Evolutionary conservation across 768 basidiomycete genomes (phyloP).

Genomic region (Leucogyrophana mollusca): DNA sequence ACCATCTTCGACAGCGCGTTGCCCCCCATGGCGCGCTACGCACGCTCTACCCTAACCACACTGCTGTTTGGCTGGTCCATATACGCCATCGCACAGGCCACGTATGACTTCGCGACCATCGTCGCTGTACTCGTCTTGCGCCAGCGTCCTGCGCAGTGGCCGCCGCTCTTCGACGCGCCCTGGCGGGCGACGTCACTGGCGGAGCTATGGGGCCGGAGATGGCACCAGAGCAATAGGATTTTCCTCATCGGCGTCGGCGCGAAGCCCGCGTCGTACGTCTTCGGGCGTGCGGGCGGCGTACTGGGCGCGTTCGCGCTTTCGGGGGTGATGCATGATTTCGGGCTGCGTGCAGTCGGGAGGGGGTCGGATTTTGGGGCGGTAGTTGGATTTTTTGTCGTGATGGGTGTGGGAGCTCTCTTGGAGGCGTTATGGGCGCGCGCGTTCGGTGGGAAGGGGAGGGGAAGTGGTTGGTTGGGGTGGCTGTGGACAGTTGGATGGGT

Average conservation of each 20-base stretch:
- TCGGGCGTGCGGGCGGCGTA: conserved; percentile 45
- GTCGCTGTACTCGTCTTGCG: conserved; percentile 42
- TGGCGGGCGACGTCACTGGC: conserved; percentile 50
- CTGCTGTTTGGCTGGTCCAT: conserved; percentile 43
- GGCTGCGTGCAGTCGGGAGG: conserved; percentile 52
- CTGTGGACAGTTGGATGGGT: conserved; percentile 52
- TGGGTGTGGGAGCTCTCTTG: conserved; percentile 46
- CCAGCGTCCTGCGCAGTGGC: conserved; percentile 50
- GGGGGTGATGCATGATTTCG: conserved; percentile 51
- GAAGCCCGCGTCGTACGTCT: conserved; percentile 36
- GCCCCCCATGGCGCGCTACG: conserved; percentile 18
- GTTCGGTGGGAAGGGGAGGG: conserved; percentile 31
- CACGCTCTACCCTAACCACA: conserved; percentile 41
- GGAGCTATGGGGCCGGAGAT: conserved; percentile 58
- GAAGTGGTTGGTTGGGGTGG: conserved; percentile 41
- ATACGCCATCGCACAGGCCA: conserved; percentile 41
- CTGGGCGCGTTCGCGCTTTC: conserved; percentile 56
- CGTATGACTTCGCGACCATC: conserved; percentile 39
- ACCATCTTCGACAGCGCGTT: conserved; percentile 28
- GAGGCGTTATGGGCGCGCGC: conserved; percentile 30
- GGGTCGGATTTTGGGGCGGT: conserved; percentile 43
- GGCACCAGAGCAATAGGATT: conserved; percentile 63
- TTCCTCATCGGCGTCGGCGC: conserved; percentile 47
- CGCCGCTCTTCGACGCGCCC: conserved; percentile 52
- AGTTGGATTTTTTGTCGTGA: conserved; percentile 50